A percentile compares a stretch with the other conserved stretches of the same genome.
phyloP scores from a whole-genome alignment of 768 basidiomycete species.

The Leccinum subgranulosum region DNA sequence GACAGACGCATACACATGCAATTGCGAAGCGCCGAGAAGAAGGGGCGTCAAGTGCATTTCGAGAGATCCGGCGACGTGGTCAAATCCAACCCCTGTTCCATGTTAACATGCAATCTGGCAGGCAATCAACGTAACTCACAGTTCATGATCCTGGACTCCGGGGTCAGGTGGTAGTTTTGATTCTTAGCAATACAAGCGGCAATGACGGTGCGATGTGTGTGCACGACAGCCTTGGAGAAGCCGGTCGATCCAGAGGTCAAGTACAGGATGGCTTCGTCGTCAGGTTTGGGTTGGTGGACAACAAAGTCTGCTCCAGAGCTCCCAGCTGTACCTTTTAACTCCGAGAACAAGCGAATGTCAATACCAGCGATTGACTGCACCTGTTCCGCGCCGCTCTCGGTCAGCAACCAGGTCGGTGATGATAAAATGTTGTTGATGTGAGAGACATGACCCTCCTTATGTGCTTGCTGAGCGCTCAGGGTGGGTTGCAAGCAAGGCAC shows the following conservation, averaged over 20 bases:
- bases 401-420: constrained; percentile 30
- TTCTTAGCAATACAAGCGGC: background rate
- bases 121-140: constrained; percentile 17
- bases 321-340: constrained; percentile 19
- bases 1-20: constrained; percentile 13
- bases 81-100: constrained; percentile 34
- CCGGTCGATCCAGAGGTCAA: background rate
- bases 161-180: background rate
- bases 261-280: background rate
- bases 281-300: background rate
- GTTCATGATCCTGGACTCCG: constrained; percentile 21
- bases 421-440: constrained; percentile 29
- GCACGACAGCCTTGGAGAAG: background rate
- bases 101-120: background rate
- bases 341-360: constrained; percentile 24
- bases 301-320: constrained; percentile 1
- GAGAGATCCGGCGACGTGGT: constrained; percentile 39
- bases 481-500: constrained; percentile 32
- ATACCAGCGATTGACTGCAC: constrained; percentile 21
- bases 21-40: constrained; percentile 22
- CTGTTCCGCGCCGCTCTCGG: constrained; percentile 25
- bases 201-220: background rate
- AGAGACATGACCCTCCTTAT: constrained; percentile 27
- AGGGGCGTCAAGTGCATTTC: constrained; percentile 37
- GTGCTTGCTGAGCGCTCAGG: constrained; percentile 31